Conservation (phyloP, 2,329 filamentous ascomycete genomes). For the Phyllosticta citriasiana region DNA sequence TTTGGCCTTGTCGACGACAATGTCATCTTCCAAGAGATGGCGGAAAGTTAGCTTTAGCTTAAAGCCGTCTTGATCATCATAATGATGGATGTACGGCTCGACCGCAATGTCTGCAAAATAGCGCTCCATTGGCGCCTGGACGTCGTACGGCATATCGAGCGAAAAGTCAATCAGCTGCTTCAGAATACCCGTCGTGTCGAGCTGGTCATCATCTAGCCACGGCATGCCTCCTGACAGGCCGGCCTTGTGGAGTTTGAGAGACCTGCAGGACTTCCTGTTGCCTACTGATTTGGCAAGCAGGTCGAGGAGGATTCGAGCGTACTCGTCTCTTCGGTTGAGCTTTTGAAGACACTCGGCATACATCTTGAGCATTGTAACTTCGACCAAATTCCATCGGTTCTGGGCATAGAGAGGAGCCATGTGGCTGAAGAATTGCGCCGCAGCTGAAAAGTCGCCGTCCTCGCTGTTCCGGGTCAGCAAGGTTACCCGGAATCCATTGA, state of each 20-base stretch:
- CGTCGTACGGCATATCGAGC: slow-evolving; percentile 45
- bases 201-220: slow-evolving; percentile 30
- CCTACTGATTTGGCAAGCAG: slow-evolving; percentile 57
- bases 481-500: slow-evolving; percentile 51
- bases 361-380: slow-evolving; percentile 75
- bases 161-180: slow-evolving; percentile 39
- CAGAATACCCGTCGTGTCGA: slow-evolving; percentile 28
- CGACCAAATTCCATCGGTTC: slow-evolving; percentile 67
- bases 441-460: slow-evolving; percentile 60
- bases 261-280: slow-evolving; percentile 18
- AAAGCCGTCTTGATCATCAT: slow-evolving; percentile 64
- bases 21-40: slow-evolving; percentile 61
- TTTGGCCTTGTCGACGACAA: slow-evolving; percentile 55
- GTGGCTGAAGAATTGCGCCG: slow-evolving; percentile 67
- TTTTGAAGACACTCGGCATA: slow-evolving; percentile 74
- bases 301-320: slow-evolving; percentile 64
- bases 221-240: neutral
- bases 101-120: slow-evolving; percentile 66
- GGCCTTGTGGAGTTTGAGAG: slow-evolving; percentile 13
- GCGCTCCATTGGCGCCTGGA: slow-evolving; percentile 57
- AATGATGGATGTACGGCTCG: slow-evolving; percentile 58
- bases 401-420: slow-evolving; percentile 72
- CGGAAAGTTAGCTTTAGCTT: slow-evolving; percentile 56
- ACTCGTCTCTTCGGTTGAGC: slow-evolving; percentile 67
- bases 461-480: slow-evolving; percentile 65